phyloP scores from a whole-genome alignment of 169 alveolate genomes.

The Plasmodium chabaudi region DNA sequence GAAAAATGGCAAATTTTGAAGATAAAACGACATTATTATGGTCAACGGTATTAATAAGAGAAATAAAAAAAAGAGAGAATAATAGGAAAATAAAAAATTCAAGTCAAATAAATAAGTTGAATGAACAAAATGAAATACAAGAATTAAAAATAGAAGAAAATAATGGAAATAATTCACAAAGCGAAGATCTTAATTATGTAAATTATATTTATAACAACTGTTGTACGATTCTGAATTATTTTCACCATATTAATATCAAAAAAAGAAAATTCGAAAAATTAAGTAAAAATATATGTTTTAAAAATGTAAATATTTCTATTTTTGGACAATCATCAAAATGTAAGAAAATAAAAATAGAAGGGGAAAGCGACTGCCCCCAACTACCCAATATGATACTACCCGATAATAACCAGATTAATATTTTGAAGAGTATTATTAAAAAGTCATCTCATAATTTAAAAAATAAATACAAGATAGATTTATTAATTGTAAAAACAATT shows the following conservation, averaged over 20 bases:
- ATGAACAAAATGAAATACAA: slow-evolving; percentile 10
- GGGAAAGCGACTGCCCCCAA: no score
- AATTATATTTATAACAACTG: slow-evolving; percentile 49
- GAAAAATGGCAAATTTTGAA: slow-evolving; percentile 7
- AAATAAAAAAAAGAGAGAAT: slow-evolving; percentile 20
- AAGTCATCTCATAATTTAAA: neutral
- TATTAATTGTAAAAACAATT: slow-evolving; percentile 17
- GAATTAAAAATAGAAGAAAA: neutral
- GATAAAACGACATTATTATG: neutral
- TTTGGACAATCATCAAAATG: neutral
- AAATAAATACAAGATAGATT: slow-evolving; percentile 19
- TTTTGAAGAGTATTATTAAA: neutral
- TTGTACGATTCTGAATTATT: slow-evolving; percentile 12
- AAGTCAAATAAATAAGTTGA: neutral
- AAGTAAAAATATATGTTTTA: slow-evolving; percentile 4
- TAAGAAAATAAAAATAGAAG: neutral
- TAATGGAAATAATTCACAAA: neutral
- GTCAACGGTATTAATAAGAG: slow-evolving; percentile 21
- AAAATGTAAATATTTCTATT: neutral
- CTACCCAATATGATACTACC: no score
- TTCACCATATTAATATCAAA: slow-evolving; percentile 8
- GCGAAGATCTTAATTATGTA: slow-evolving; percentile 12
- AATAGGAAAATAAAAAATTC: neutral
- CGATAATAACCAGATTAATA: neutral
- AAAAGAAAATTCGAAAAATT: neutral